Evolutionary conservation across 2,329 filamentous ascomycete species (phyloP).

Genomic region (Thermomyces lanuginosus): DNA sequence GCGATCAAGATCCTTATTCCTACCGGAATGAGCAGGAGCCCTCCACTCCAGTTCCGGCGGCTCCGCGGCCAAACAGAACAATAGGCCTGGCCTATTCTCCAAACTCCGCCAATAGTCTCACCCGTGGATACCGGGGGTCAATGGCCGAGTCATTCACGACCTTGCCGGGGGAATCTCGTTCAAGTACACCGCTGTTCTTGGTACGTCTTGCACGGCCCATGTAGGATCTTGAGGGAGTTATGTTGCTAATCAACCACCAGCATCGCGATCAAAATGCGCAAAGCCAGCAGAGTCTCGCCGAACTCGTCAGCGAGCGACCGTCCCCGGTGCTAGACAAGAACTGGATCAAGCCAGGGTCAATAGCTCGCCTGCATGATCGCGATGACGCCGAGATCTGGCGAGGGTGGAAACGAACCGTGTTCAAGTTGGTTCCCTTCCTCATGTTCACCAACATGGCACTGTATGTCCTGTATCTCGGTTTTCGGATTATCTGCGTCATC

Average conservation of each 20-base stretch:
- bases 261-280: slow-evolving; percentile 13
- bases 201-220: slow-evolving; percentile 5
- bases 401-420: slow-evolving; percentile 22
- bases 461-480: slow-evolving; percentile 32
- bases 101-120: too few relatives aligned
- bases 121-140: slow-evolving; percentile 10
- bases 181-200: slow-evolving; percentile 17
- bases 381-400: slow-evolving; percentile 23
- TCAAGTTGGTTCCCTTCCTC: slow-evolving; percentile 18
- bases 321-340: slow-evolving; percentile 18
- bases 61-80: slow-evolving; percentile 12
- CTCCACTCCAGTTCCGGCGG: slow-evolving; percentile 12
- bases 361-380: slow-evolving; percentile 19
- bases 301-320: slow-evolving; percentile 16
- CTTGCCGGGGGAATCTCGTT: slow-evolving; percentile 15
- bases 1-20: slow-evolving; percentile 7
- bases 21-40: slow-evolving; percentile 5
- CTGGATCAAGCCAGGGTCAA: slow-evolving; percentile 22
- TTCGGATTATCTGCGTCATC: slow-evolving; percentile 39
- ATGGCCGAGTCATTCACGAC: slow-evolving; percentile 11
- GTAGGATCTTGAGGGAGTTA: slow-evolving; percentile 2
- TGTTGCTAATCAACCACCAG: slow-evolving; percentile 8
- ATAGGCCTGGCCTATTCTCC: slow-evolving; percentile 8
- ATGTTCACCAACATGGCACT: slow-evolving; percentile 19
- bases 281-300: slow-evolving; percentile 19